Percentiles rank a stretch among this genome's conserved stretches.
Conservation (phyloP, 495 filamentous ascomycete genomes). For the Cairneyella variabilis region DNA sequence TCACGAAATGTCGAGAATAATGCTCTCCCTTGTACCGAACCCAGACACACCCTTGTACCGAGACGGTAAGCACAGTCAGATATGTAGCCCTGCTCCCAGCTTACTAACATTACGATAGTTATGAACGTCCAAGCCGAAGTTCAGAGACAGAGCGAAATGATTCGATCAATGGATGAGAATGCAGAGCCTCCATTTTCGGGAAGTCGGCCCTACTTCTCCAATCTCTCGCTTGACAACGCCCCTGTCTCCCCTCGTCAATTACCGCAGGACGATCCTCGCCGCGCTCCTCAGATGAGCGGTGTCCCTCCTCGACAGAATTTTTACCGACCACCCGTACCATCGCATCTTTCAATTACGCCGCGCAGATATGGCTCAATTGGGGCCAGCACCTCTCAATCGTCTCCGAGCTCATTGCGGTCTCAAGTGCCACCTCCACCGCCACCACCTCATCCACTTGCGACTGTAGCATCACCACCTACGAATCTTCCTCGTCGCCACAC, state of each 20-base stretch:
- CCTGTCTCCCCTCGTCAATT: conserved; percentile 91
- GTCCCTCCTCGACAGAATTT: conserved; percentile 46
- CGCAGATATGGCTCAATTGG: conserved; percentile 84
- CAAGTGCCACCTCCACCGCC: conserved; percentile 63
- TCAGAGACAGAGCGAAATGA: conserved; percentile 73
- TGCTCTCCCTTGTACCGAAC: conserved; percentile 67
- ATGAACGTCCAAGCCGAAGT: conserved; percentile 79
- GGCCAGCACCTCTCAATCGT: conserved; percentile 56
- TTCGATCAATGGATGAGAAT: conserved; percentile 64
- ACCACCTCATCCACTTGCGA: conserved; percentile 71
- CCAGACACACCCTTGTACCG: conserved; percentile 57
- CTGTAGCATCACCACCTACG: conserved; percentile 69
- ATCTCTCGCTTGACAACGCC: conserved; percentile 65
- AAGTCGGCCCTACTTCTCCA: conserved; percentile 72
- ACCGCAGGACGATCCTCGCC: conserved; percentile 78
- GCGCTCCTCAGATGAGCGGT: conserved; percentile 38
- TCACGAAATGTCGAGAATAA: conserved; percentile 69
- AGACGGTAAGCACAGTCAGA: conserved; percentile 48
- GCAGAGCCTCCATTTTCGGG: conserved; percentile 72
- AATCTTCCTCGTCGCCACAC: conserved; percentile 85
- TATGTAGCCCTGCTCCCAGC: background rate
- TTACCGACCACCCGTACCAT: conserved; percentile 74
- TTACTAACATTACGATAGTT: conserved; percentile 47
- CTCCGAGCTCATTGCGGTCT: conserved; percentile 67
- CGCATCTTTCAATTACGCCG: conserved; percentile 72